Evolutionary conservation across 106 monocot species (phyloP).

Genomic region (Chionographis japonica): DNA sequence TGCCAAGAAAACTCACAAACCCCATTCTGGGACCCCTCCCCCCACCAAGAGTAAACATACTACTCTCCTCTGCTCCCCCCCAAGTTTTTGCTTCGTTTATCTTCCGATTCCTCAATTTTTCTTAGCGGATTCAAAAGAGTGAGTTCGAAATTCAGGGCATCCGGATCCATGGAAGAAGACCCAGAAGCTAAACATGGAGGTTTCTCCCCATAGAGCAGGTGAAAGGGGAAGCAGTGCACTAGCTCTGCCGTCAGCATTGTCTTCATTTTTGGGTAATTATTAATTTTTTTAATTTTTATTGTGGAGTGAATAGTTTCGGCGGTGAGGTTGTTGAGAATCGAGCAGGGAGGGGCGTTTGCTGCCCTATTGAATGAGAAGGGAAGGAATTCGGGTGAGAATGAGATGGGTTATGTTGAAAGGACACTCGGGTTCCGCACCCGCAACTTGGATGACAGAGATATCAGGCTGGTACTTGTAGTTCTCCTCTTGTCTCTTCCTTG

Average conservation of each 20-base stretch:
- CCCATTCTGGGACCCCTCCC: not conserved
- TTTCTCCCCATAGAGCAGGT: conserved; percentile 95
- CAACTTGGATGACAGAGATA: conserved; percentile 73
- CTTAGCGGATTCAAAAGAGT: conserved; percentile 5
- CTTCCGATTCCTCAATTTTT: not conserved
- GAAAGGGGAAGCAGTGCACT: not conserved
- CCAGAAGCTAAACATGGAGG: conserved; percentile 41
- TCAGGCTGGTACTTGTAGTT: conserved; percentile 61
- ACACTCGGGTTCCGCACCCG: conserved; percentile 86
- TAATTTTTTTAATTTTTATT: not conserved
- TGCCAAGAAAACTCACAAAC: not conserved
- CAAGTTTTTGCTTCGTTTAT: not conserved
- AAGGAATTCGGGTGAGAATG: conserved; percentile 42
- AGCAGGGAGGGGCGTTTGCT: conserved; percentile 86
- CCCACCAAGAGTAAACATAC: conserved; percentile 3
- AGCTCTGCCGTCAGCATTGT: not conserved
- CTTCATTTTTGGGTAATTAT: not conserved
- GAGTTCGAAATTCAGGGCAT: conserved; percentile 3
- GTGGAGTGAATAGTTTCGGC: conserved; percentile 47
- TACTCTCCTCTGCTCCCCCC: not conserved
- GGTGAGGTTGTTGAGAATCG: conserved; percentile 87
- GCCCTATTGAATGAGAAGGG: conserved; percentile 77
- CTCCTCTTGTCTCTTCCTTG: not conserved
- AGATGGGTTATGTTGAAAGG: conserved; percentile 92
- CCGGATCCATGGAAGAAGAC: conserved; percentile 12